phyloP scores from a whole-genome alignment of 176 grass and related monocot genomes.

The Paspalum vaginatum region DNA sequence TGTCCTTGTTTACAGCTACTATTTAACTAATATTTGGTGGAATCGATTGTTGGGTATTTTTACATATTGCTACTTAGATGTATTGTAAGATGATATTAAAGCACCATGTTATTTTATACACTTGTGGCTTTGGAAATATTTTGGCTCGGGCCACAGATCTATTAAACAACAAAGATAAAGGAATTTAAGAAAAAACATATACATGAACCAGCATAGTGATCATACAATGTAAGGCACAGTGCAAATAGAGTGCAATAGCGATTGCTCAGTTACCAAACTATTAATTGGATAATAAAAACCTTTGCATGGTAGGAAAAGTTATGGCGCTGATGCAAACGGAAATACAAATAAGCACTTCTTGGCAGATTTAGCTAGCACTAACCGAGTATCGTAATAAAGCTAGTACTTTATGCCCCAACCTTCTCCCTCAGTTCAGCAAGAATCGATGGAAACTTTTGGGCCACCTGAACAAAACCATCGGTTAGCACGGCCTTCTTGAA shows the following conservation, averaged over 20 bases:
- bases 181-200: background rate
- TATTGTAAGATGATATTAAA: no score
- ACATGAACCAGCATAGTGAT: background rate
- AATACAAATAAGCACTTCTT: background rate
- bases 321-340: background rate
- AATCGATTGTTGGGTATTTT: no score
- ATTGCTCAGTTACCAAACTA: background rate
- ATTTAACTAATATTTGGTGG: no score
- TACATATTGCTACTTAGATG: no score
- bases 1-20: no score
- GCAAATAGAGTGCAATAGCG: background rate
- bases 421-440: background rate
- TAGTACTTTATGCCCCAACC: background rate
- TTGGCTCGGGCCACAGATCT: background rate
- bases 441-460: constrained; percentile 32
- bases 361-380: background rate
- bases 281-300: background rate
- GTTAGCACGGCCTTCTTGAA: constrained; percentile 48
- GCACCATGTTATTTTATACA: no score
- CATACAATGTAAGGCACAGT: background rate
- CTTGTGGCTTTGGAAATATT: background rate
- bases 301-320: background rate
- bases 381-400: background rate
- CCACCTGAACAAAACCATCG: background rate
- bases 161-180: background rate